Evolutionary conservation across 495 filamentous ascomycete genomes (phyloP).

Genomic region (Bryoglossum gracile): DNA sequence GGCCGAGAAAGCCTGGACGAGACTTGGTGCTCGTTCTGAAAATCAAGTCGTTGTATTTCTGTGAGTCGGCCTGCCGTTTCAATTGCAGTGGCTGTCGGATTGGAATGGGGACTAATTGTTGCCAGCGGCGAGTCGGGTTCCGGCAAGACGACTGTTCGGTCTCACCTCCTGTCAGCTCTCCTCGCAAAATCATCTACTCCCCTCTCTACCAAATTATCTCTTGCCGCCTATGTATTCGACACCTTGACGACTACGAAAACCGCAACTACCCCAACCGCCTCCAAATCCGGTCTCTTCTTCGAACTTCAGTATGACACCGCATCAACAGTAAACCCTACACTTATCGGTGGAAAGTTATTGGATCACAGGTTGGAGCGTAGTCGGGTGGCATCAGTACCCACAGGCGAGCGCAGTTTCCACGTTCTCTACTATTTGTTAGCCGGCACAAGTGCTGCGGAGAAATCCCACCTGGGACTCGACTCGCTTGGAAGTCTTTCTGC

Average conservation of each 20-base stretch:
- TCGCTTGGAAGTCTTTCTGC: slow-evolving; percentile 29
- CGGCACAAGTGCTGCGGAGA: slow-evolving; percentile 85
- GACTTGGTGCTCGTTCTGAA: slow-evolving; percentile 82
- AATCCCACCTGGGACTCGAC: slow-evolving; percentile 80
- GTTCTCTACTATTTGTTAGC: slow-evolving; percentile 90
- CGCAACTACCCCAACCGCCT: slow-evolving; percentile 86
- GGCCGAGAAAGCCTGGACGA: slow-evolving; percentile 72
- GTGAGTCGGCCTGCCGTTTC: slow-evolving; percentile 56
- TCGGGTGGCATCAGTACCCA: slow-evolving; percentile 82
- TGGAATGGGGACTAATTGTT: slow-evolving; percentile 4
- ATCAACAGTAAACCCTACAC: slow-evolving; percentile 66
- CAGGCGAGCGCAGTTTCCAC: slow-evolving; percentile 94
- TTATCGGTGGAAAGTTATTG: slow-evolving; percentile 90
- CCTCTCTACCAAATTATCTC: slow-evolving; percentile 83
- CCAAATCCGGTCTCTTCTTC: slow-evolving; percentile 89
- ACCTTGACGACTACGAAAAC: slow-evolving; percentile 97
- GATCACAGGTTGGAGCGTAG: slow-evolving; percentile 89
- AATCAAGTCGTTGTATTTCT: slow-evolving; percentile 90
- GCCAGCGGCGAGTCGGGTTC: slow-evolving; percentile 85
- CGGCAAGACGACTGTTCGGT: slow-evolving; percentile 89
- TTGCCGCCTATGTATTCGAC: slow-evolving; percentile 91
- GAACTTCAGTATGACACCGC: slow-evolving; percentile 94
- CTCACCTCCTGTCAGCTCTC: slow-evolving; percentile 76
- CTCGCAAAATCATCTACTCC: slow-evolving; percentile 85
- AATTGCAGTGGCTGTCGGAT: too few relatives aligned